Evolutionary conservation across 148 eudicot genomes (phyloP).

Genomic region (Cornus florida): DNA sequence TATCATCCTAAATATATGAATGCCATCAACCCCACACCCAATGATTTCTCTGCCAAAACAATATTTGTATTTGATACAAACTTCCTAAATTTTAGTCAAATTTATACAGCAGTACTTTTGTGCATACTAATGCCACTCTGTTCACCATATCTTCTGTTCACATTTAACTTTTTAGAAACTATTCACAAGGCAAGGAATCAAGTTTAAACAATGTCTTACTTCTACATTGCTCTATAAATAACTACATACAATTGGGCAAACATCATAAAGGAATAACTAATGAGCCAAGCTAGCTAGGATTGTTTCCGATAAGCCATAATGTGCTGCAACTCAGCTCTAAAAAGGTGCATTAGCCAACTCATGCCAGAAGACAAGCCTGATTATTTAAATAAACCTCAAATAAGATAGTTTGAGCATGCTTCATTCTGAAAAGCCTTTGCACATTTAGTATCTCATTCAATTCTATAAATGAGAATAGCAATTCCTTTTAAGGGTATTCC

Average conservation of each 20-base stretch:
- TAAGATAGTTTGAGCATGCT: neutral
- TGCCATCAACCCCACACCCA: too few relatives aligned
- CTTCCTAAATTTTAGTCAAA: neutral
- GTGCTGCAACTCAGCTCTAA: neutral
- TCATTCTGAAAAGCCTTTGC: neutral
- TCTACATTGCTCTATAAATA: neutral
- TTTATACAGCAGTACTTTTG: too few relatives aligned
- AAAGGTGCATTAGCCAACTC: neutral
- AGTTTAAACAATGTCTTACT: neutral
- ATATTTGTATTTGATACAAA: neutral
- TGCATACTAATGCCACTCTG: too few relatives aligned
- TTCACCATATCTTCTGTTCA: too few relatives aligned
- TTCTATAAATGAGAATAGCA: neutral
- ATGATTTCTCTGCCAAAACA: neutral
- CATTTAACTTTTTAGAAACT: too few relatives aligned
- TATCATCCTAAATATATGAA: too few relatives aligned
- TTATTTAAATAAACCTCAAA: neutral
- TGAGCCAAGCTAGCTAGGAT: too few relatives aligned
- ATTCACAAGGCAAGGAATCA: too few relatives aligned
- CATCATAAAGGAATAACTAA: too few relatives aligned
- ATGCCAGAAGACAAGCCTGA: neutral
- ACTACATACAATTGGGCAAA: neutral
- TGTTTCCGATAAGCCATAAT: too few relatives aligned
- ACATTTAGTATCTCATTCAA: too few relatives aligned
- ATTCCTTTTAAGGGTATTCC: too few relatives aligned